A percentile compares a stretch with the other conserved stretches of the same genome.
Evolutionary conservation across 768 basidiomycete species (phyloP).

Genomic region (Russula sp.): DNA sequence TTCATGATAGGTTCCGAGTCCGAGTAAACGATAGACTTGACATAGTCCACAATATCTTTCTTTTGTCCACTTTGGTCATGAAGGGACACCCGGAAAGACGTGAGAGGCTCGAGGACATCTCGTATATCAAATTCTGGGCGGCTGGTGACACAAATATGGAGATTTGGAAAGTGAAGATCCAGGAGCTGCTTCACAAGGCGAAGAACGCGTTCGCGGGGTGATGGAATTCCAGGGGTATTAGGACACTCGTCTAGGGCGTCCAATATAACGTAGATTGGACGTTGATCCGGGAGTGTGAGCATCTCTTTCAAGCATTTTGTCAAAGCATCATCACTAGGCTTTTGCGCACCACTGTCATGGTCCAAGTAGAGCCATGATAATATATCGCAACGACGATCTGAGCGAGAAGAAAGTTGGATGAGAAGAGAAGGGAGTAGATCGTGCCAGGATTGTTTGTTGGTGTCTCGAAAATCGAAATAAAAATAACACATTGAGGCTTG

Average conservation of each 20-base stretch:
- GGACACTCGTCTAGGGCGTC: slow-evolving; percentile 9
- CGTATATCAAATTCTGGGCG: background rate
- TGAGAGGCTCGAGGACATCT: background rate
- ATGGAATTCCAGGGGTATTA: background rate
- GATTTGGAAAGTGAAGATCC: background rate
- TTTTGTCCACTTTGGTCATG: slow-evolving; percentile 2
- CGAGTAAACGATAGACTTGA: background rate
- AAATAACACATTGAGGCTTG: background rate
- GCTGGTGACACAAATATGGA: background rate
- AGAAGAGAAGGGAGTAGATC: background rate
- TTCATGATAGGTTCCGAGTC: background rate
- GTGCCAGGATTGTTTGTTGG: background rate
- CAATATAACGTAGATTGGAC: background rate
- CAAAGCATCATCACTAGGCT: background rate
- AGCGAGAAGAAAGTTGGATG: background rate
- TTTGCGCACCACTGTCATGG: background rate
- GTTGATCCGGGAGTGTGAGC: background rate
- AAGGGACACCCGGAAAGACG: background rate
- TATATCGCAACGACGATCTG: background rate
- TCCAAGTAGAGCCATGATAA: background rate
- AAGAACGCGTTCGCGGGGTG: background rate
- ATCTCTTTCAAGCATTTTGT: background rate
- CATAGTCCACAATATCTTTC: background rate
- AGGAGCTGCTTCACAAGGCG: background rate
- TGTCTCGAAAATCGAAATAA: background rate